Evolutionary conservation across 1,284 basidiomycete genomes (phyloP), one percentile per base, ranked within the genome.

Genomic region (Xerocomus amazonicus): DNA sequence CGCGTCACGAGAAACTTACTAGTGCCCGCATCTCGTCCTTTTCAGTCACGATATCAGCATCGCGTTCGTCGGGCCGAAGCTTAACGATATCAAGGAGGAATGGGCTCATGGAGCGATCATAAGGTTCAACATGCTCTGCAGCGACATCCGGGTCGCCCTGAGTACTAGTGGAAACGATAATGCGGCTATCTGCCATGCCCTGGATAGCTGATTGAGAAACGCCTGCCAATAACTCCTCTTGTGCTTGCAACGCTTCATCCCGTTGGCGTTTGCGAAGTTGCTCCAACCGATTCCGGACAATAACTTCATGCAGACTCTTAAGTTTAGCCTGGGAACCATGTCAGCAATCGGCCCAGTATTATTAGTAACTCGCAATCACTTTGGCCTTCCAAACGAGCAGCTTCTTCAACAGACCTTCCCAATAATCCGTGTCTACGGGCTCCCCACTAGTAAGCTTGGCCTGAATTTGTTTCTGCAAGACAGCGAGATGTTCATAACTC

Each of bases 361-460:
- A 32, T 48, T 10, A 45, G 28, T 13, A 14, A 32, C 45, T 29
- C 9, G 17, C 40, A 36, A 31, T 36, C 59, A 91, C 92, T 74
- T 97, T 97, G n/a, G 97, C 90, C 70, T 97, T 97, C 87, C 92
- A 97, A 1, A 99, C 95, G n/a, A 97, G 76, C 36, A 99, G 73
- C 65, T 92, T 94, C 68, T 92, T 90, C 52, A 99, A 70, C 6
- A 99, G 73, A 34, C 84, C 78, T 69, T 98, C 96, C 97, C 97
- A 99, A 66, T 99, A 99, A 67, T 99, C 97, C 12, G 87, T 89
- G 68, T 99, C 97, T 35, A 99, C 81, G 1, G 95, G 93, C 69
- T 98, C 94, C 29, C 92, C 92, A 52, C 92, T 92, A 0, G 80
- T 76, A 1, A 99, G 79, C 70, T 99, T 99, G 45, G 78, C 78